Percentiles rank a stretch among this genome's conserved stretches.
Evolutionary conservation across 805 yeast genomes (phyloP).

Genomic region (Ogataea thermomethanolica): DNA sequence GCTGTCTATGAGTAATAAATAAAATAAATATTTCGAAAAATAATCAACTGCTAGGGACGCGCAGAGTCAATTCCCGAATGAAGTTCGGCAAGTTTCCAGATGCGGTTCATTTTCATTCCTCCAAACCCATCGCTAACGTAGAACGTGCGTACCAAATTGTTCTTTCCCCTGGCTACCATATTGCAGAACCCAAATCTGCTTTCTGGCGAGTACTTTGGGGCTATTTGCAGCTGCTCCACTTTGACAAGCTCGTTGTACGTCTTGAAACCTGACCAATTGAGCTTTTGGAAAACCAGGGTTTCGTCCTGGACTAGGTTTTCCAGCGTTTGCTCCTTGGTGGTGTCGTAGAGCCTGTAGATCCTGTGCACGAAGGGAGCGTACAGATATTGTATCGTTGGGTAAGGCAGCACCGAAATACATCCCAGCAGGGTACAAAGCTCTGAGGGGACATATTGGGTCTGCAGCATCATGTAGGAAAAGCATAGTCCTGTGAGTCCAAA

Average conservation of each 20-base stretch:
- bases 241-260: conserved; percentile 59
- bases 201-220: conserved; percentile 27
- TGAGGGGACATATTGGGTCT: conserved; percentile 51
- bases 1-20: neutral
- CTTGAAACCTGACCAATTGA: conserved; percentile 62
- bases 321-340: conserved; percentile 58
- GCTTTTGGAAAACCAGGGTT: conserved; percentile 61
- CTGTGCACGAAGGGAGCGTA: conserved; percentile 68
- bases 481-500: conserved; percentile 58
- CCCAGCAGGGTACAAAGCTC: conserved; percentile 41
- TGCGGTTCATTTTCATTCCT: conserved; percentile 77
- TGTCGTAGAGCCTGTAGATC: conserved; percentile 66
- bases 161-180: conserved; percentile 40
- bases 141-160: conserved; percentile 38
- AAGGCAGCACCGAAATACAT: conserved; percentile 46
- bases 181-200: conserved; percentile 48
- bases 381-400: conserved; percentile 54
- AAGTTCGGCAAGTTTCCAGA: conserved; percentile 78
- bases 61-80: conserved; percentile 69
- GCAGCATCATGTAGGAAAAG: conserved; percentile 55
- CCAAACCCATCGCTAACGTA: conserved; percentile 74
- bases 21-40: neutral
- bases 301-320: conserved; percentile 62
- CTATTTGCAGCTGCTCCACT: conserved; percentile 44
- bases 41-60: conserved; percentile 32